Percentiles rank a stretch among this genome's conserved stretches.
phyloP scores from a whole-genome alignment of 768 basidiomycete genomes.

The Cubamyces lactineus region DNA sequence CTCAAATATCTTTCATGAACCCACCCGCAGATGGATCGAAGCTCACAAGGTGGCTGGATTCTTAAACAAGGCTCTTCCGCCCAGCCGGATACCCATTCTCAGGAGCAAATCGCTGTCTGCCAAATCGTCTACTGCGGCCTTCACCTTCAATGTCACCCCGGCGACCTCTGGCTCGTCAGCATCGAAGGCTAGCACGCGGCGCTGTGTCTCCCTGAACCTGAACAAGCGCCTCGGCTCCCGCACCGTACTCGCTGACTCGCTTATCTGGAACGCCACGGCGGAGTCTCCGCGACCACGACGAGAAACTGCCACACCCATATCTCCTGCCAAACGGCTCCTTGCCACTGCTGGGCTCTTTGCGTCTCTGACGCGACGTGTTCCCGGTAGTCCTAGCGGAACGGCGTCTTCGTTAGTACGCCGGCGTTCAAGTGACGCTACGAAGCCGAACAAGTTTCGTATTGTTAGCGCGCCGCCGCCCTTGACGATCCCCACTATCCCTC shows the following conservation, averaged over 20 bases:
- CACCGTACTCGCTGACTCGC: not conserved
- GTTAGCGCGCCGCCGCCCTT: not conserved
- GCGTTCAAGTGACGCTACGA: not conserved
- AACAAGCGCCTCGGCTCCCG: not conserved
- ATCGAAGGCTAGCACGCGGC: not conserved
- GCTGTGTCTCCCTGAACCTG: not conserved
- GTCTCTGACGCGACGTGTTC: not conserved
- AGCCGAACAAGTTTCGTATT: not conserved
- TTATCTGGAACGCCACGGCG: not conserved
- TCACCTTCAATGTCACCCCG: not conserved
- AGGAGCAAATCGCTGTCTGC: slow-evolving; percentile 7
- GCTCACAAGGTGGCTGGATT: not conserved
- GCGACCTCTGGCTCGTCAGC: not conserved
- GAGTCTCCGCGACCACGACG: not conserved
- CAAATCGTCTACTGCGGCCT: not conserved
- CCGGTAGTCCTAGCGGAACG: not conserved
- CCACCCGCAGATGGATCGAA: not conserved
- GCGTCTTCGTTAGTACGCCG: not conserved
- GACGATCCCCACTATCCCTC: not conserved
- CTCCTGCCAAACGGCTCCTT: not conserved
- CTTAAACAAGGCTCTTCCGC: not conserved
- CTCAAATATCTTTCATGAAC: not conserved
- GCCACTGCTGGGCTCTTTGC: not conserved
- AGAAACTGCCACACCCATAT: not conserved
- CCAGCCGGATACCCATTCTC: slow-evolving; percentile 5